Conservation (phyloP, 768 basidiomycete genomes). For the Termitomyces sp. region DNA sequence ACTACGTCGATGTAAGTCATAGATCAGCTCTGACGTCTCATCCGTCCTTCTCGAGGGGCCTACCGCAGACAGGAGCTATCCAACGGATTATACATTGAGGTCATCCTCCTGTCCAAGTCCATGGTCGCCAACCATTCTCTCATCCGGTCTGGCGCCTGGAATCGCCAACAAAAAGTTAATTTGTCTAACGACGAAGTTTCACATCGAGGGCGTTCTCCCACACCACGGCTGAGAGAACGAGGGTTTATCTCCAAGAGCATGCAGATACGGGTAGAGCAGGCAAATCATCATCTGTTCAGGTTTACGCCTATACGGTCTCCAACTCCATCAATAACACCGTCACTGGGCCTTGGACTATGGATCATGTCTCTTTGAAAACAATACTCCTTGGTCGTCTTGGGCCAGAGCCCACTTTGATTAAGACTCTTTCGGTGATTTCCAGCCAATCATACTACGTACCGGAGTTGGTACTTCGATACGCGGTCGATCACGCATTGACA, state of each 20-base stretch:
- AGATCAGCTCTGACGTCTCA: conserved; percentile 4
- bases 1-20: neutral
- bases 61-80: neutral
- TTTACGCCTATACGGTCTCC: no score
- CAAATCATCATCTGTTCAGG: neutral
- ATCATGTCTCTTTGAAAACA: conserved; percentile 1
- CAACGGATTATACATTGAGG: neutral
- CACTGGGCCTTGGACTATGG: conserved; percentile 6
- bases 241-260: neutral
- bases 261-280: neutral
- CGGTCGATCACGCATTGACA: neutral
- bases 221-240: neutral
- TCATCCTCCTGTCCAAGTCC: neutral
- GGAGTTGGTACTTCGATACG: neutral
- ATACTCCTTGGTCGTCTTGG: neutral
- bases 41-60: neutral
- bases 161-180: neutral
- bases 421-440: neutral
- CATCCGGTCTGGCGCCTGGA: neutral
- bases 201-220: neutral
- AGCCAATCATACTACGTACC: neutral
- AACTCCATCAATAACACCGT: neutral
- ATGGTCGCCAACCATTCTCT: neutral
- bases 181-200: neutral
- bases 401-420: neutral